These are phyloP conservation scores for Cryomyces minteri DNA, from an alignment of 495 filamentous ascomycete species.

Conservation along the genomic window DNA sequence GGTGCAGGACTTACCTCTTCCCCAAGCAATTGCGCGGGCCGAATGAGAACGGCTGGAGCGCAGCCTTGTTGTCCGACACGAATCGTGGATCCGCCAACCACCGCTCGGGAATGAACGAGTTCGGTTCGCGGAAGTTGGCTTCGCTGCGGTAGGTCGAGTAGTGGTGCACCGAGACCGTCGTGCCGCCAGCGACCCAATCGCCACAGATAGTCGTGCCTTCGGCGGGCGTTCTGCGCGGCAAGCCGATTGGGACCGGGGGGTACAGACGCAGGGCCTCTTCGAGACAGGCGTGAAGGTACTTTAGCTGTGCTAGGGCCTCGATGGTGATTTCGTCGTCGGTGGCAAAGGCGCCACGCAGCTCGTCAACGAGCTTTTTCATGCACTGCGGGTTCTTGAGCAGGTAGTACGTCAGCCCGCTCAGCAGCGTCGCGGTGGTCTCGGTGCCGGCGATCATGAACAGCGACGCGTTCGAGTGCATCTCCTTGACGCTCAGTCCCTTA, in stretches of 20 bases:
- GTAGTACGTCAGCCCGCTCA: conserved; percentile 7
- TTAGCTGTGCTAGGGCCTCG: conserved; percentile 5
- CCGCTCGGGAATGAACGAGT: conserved; percentile 10
- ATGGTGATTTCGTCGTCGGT: conserved; percentile 6
- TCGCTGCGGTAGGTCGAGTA: conserved; percentile 1
- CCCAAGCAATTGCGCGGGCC: conserved; percentile 9
- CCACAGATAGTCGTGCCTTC: conserved; percentile 3
- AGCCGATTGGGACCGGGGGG: conserved; percentile 5
- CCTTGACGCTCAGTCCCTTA: conserved; percentile 3
- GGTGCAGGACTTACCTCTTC: neutral
- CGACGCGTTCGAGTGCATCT: conserved; percentile 5
- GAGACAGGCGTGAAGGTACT: conserved; percentile 9
- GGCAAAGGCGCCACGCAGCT: conserved; percentile 4
- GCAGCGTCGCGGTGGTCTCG: conserved; percentile 10
- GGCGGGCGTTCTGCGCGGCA: conserved; percentile 4
- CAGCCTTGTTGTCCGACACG: conserved; percentile 6
- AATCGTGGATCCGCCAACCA: conserved; percentile 9
- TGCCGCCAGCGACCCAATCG: conserved; percentile 6
- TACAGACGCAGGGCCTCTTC: conserved; percentile 11
- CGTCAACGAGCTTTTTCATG: conserved; percentile 2
- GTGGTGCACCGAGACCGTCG: conserved; percentile 4
- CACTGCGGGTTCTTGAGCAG: conserved; percentile 3
- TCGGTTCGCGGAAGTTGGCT: conserved; percentile 6
- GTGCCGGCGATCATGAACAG: conserved; percentile 10
- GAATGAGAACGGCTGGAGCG: conserved; percentile 5